Conservation (phyloP, 306 rosid species). For the Prunus fruticosa region DNA sequence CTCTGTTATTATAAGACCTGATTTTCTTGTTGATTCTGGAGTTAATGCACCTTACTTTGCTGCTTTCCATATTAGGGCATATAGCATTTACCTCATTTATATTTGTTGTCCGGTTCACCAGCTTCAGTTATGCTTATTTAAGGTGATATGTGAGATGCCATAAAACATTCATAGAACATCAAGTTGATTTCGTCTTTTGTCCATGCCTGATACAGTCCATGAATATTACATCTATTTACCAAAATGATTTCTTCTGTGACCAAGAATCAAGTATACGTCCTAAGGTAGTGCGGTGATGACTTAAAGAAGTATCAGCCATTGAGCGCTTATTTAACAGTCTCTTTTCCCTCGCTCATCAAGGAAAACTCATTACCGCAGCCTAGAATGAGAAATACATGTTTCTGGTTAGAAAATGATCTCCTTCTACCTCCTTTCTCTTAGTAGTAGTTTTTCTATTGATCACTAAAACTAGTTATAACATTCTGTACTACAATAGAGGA, state of each 20-base stretch:
- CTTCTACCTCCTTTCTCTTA: neutral
- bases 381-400: constrained; percentile 2
- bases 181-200: neutral
- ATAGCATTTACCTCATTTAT: neutral
- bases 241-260: neutral
- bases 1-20: neutral
- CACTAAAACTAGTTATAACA: neutral
- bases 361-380: neutral
- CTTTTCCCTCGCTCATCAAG: neutral
- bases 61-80: neutral
- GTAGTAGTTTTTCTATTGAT: neutral
- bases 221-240: neutral
- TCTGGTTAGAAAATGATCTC: neutral
- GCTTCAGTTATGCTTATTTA: neutral
- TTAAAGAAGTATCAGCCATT: neutral
- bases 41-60: neutral
- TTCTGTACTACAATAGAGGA: neutral
- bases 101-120: neutral
- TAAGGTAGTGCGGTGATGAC: neutral
- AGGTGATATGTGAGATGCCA: neutral
- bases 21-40: neutral
- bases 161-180: neutral
- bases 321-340: neutral
- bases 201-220: neutral
- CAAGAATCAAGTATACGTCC: neutral